Percentiles rank a stretch among this genome's conserved stretches.
Conservation (phyloP, 208 protist species). For the Trypanosoma brucei region DNA sequence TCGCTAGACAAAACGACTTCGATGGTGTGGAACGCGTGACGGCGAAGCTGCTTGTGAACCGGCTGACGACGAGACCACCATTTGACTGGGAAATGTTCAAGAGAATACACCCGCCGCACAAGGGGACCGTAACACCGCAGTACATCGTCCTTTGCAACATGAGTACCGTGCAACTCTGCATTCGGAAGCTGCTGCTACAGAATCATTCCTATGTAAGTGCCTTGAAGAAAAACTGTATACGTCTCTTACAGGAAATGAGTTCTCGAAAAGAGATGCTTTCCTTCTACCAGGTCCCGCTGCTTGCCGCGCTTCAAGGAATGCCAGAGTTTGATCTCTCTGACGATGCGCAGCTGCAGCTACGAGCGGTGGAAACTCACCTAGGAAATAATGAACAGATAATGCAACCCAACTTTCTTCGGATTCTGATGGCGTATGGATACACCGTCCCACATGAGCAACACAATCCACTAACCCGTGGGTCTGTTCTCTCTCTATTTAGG, state of each 20-base stretch:
- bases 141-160: slow-evolving; percentile 44
- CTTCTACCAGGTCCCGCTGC: slow-evolving; percentile 61
- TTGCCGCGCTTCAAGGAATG: slow-evolving; percentile 67
- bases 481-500: slow-evolving; percentile 43
- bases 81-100: slow-evolving; percentile 41
- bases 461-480: slow-evolving; percentile 9
- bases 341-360: slow-evolving; percentile 39
- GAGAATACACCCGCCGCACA: slow-evolving; percentile 23
- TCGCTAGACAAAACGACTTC: slow-evolving; percentile 41
- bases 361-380: slow-evolving; percentile 46
- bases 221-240: slow-evolving; percentile 3
- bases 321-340: slow-evolving; percentile 51
- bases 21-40: slow-evolving; percentile 38
- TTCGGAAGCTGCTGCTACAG: slow-evolving; percentile 31
- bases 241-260: slow-evolving; percentile 6
- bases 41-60: slow-evolving; percentile 32
- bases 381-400: slow-evolving; percentile 12
- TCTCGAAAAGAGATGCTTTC: slow-evolving; percentile 34
- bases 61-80: slow-evolving; percentile 43
- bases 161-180: slow-evolving; percentile 26
- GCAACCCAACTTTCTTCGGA: slow-evolving; percentile 38
- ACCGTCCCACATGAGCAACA: slow-evolving; percentile 24
- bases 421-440: slow-evolving; percentile 62
- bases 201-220: slow-evolving; percentile 1
- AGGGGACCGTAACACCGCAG: slow-evolving; percentile 16